phyloP scores from a whole-genome alignment of 352 stramenopile species.

The Thalassiosira ordinaria region DNA sequence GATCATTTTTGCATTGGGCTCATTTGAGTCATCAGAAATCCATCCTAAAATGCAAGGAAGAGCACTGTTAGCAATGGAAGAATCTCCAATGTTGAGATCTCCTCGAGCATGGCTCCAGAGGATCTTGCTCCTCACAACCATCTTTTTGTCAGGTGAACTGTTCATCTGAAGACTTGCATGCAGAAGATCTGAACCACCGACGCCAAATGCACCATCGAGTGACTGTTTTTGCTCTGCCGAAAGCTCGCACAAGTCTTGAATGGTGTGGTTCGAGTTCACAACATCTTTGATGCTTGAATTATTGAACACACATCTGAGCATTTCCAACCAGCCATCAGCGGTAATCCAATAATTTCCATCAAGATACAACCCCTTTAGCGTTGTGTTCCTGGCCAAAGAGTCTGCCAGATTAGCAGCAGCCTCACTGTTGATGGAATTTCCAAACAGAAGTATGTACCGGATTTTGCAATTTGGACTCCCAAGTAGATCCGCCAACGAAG shows the following conservation, averaged over 20 bases:
- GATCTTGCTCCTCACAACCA: slow-evolving; percentile 27
- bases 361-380: slow-evolving; percentile 7
- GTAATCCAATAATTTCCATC: slow-evolving; percentile 8
- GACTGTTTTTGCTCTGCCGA: neutral
- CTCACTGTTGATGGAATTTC: slow-evolving; percentile 10
- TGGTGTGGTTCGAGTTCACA: neutral
- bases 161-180: slow-evolving; percentile 15
- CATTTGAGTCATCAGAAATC: slow-evolving; percentile 13
- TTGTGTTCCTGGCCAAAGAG: slow-evolving; percentile 12
- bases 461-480: slow-evolving; percentile 1
- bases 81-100: slow-evolving; percentile 29
- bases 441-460: neutral
- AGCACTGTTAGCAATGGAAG: neutral
- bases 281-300: slow-evolving; percentile 19
- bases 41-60: slow-evolving; percentile 16
- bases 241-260: neutral
- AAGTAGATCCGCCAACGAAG: slow-evolving; percentile 27
- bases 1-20: neutral
- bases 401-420: neutral
- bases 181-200: slow-evolving; percentile 28
- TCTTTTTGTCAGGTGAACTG: slow-evolving; percentile 1
- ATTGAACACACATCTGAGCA: slow-evolving; percentile 21
- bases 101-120: slow-evolving; percentile 31
- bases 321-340: slow-evolving; percentile 4
- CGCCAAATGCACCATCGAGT: neutral